Conservation (phyloP, 2,329 filamentous ascomycete genomes). For the Aureobasidium vineae region DNA sequence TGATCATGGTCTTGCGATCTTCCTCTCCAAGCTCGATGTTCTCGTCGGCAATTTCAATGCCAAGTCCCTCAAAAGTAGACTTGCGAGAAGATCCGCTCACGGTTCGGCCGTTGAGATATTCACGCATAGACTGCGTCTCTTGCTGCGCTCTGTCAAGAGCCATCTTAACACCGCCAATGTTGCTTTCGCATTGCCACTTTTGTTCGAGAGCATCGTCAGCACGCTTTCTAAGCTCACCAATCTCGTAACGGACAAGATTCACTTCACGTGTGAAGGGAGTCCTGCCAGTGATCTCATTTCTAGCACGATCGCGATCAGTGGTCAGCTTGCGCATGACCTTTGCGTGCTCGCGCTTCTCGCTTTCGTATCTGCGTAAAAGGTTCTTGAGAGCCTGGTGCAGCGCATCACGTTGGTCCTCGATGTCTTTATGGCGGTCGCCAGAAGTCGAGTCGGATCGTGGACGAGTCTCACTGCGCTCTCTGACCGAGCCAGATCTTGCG, state of each 20-base stretch:
- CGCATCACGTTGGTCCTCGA: slow-evolving; percentile 90
- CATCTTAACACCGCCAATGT: slow-evolving; percentile 85
- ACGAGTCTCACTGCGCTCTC: slow-evolving; percentile 43
- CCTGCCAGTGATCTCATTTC: slow-evolving; percentile 64
- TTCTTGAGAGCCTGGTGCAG: slow-evolving; percentile 83
- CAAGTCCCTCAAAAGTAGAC: slow-evolving; percentile 24
- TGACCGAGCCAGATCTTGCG: slow-evolving; percentile 38
- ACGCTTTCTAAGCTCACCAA: slow-evolving; percentile 76
- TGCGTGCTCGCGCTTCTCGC: slow-evolving; percentile 77
- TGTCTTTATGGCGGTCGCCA: slow-evolving; percentile 68
- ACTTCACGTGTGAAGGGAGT: slow-evolving; percentile 84
- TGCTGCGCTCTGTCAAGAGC: slow-evolving; percentile 93
- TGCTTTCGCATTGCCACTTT: slow-evolving; percentile 95
- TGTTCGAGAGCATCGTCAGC: slow-evolving; percentile 93
- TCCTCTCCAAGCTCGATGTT: slow-evolving; percentile 35
- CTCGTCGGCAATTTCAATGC: slow-evolving; percentile 28
- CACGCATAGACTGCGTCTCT: slow-evolving; percentile 80
- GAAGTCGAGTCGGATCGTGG: slow-evolving; percentile 46
- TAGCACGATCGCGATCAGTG: slow-evolving; percentile 70
- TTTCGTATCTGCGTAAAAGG: slow-evolving; percentile 79
- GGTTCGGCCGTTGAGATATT: slow-evolving; percentile 46
- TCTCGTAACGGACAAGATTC: slow-evolving; percentile 73
- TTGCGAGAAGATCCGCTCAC: slow-evolving; percentile 9
- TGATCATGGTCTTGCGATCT: slow-evolving; percentile 54
- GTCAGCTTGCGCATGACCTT: slow-evolving; percentile 78